Conservation (phyloP, 352 stramenopile species). For the Globisporangium heterothallicum region DNA sequence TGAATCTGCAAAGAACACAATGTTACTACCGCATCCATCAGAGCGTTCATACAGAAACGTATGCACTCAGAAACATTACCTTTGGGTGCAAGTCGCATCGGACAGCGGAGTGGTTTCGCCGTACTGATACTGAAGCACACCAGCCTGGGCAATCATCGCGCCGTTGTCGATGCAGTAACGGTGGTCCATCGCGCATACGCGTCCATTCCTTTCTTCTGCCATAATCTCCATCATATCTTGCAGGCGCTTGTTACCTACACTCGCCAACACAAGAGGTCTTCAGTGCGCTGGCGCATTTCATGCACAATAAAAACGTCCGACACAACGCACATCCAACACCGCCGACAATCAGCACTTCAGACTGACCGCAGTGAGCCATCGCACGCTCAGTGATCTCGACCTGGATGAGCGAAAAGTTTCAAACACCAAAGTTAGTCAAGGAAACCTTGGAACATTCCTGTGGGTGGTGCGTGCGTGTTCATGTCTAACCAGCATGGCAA, state of each 20-base stretch:
- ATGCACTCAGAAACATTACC: slow-evolving; percentile 29
- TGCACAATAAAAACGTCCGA: too few relatives aligned
- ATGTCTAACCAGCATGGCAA: slow-evolving; percentile 95
- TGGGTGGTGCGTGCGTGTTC: too few relatives aligned
- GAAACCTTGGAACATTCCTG: too few relatives aligned
- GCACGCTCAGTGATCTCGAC: slow-evolving; percentile 99
- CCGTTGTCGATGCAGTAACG: slow-evolving; percentile 99
- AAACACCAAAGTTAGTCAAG: too few relatives aligned
- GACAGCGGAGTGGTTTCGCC: slow-evolving; percentile 86
- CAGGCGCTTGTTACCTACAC: slow-evolving; percentile 67
- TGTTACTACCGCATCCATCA: not conserved
- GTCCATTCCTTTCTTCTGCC: slow-evolving; percentile 92
- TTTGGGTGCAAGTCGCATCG: slow-evolving; percentile 93
- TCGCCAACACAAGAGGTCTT: slow-evolving; percentile 84
- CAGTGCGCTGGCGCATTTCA: too few relatives aligned
- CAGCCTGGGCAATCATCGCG: slow-evolving; percentile 99
- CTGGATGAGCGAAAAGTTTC: too few relatives aligned
- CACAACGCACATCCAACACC: slow-evolving; percentile 98
- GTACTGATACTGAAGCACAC: slow-evolving; percentile 96
- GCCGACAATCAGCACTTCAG: slow-evolving; percentile 98
- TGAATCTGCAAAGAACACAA: slow-evolving; percentile 71
- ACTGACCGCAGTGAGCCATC: slow-evolving; percentile 98
- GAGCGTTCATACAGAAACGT: too few relatives aligned
- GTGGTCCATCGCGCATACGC: slow-evolving; percentile 98
- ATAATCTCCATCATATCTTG: slow-evolving; percentile 99